phyloP scores from a whole-genome alignment of 257 asterid species.

The Verbascum thapsus region DNA sequence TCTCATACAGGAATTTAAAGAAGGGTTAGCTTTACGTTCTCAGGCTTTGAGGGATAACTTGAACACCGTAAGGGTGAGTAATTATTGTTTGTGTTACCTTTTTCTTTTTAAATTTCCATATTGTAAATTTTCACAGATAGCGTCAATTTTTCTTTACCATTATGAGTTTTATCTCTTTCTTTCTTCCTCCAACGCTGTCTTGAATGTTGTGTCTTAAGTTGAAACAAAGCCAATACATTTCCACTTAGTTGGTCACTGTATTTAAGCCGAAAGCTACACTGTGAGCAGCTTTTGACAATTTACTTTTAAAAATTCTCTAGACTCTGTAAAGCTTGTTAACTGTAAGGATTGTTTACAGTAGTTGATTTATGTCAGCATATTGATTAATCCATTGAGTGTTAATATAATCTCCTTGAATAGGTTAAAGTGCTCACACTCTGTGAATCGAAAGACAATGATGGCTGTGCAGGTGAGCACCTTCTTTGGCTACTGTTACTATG shows the following conservation, averaged over 20 bases:
- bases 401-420: constrained; percentile 43
- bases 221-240: no score
- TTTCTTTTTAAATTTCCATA: not conserved
- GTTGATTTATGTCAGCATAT: no score
- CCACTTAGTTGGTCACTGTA: not conserved
- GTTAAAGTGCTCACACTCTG: constrained; percentile 88
- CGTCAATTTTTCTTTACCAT: not conserved
- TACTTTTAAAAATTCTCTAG: not conserved
- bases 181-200: not conserved
- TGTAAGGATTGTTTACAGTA: not conserved
- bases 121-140: not conserved
- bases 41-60: constrained; percentile 64
- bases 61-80: constrained; percentile 59
- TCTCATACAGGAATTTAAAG: constrained; percentile 77
- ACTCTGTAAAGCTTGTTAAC: not conserved
- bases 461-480: constrained; percentile 51
- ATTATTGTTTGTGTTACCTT: constrained; percentile 12
- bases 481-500: constrained; percentile 17
- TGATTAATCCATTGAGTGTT: constrained; percentile 20
- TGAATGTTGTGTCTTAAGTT: not conserved
- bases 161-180: not conserved
- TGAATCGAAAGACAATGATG: constrained; percentile 56
- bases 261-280: not conserved
- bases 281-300: not conserved
- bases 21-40: constrained; percentile 71